Base-by-base conservation (phyloP, 2,329 filamentous ascomycete genomes). In the Verticillium tricorpus region DNA sequence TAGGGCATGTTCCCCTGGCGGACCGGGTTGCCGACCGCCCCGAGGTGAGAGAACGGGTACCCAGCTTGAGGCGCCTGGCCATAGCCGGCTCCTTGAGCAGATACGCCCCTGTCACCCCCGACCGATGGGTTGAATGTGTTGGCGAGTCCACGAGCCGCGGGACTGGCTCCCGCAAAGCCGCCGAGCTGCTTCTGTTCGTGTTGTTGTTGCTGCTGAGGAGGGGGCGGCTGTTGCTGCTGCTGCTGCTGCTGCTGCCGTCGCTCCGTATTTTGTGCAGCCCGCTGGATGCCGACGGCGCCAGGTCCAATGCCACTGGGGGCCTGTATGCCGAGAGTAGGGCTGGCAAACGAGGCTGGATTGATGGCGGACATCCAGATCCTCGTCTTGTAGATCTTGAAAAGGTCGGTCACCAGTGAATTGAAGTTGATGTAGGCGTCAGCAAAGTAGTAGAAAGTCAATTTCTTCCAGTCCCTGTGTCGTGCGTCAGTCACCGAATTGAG, bases 291-390 rank as follows among this genome's bases (percentile, higher is more conserved):
- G n/a, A 91, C 83, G 28, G 87, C 86, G 28, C 87, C 88, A 9
- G 86, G 86, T 0, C 86, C 85, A 67, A 90, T 82, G 32, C 85
- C 85, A 65, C 86, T 88, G 1, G 89, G 87, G 2, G 88, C 86
- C 72, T 89, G 88, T 25, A 93, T 79, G 31, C 89, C 89, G 57
- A 91, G 80, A 3, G 87, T 87, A 19, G 91, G 90, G 65, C 88
- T 93, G 28, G 91, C 91, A 74, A 98, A 97, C 0, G 94, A 97
- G 5, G 94, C 95, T 8, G 95, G 95, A 73, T 99, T 99, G 75
- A 99, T 96, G 4, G 95, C 95, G 5, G 94, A 98, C 92, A 99
- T 97, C 95, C 95, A 99, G 70, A 99, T 99, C 69, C 96, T 88
- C 25, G 94, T 97, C 81, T 99, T 99, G 83, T 98, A 99, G 65